These are phyloP conservation scores for Chernovozyma aurita DNA, from an alignment of 1,139 yeast species.

Conservation along the genomic window DNA sequence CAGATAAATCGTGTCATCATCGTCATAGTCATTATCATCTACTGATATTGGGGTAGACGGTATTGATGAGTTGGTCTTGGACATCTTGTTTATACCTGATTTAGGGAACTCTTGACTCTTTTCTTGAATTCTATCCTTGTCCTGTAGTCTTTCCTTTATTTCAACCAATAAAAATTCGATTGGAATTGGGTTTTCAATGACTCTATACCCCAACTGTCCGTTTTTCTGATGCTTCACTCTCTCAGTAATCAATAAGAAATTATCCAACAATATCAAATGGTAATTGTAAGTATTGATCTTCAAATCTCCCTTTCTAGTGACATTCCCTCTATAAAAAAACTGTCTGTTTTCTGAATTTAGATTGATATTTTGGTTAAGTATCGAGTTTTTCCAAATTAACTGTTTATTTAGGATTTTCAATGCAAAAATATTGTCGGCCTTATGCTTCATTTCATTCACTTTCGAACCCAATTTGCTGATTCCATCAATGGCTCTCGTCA, in stretches of 20 bases:
- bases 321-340: constrained; percentile 57
- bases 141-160: constrained; percentile 27
- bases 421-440: constrained; percentile 51
- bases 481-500: constrained; percentile 50
- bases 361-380: constrained; percentile 41
- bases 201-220: constrained; percentile 30
- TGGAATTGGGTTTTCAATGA: constrained; percentile 58
- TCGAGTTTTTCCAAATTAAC: constrained; percentile 42
- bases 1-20: constrained; percentile 36
- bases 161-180: constrained; percentile 56
- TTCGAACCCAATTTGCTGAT: constrained; percentile 33
- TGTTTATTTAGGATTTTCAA: constrained; percentile 45
- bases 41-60: background rate
- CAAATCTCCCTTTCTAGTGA: constrained; percentile 58
- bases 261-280: constrained; percentile 66
- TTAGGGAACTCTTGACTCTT: constrained; percentile 3
- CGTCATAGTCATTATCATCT: constrained; percentile 11
- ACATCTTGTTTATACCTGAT: background rate
- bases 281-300: constrained; percentile 47
- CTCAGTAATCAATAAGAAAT: constrained; percentile 68
- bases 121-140: constrained; percentile 1
- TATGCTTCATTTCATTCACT: constrained; percentile 49
- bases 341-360: constrained; percentile 54
- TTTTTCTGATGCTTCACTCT: constrained; percentile 19
- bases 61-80: background rate